These are phyloP conservation scores for Thymus mandschuricus DNA, from an alignment of 257 asterid genomes.

Conservation along the genomic window DNA sequence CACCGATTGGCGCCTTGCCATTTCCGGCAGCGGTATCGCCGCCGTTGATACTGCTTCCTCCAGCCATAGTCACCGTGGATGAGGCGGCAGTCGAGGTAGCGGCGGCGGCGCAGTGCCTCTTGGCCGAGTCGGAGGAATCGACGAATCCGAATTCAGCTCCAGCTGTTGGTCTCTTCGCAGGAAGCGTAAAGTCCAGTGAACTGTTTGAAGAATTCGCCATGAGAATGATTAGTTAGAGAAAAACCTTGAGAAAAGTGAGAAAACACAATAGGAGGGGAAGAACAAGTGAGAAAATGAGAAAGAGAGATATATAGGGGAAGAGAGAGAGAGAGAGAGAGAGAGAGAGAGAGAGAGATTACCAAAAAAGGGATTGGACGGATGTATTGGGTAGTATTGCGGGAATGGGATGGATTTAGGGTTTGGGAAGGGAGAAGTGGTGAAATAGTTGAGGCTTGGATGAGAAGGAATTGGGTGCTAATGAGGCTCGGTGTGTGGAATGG, in stretches of 20 bases:
- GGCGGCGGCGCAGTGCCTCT: constrained; percentile 33
- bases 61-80: constrained; percentile 32
- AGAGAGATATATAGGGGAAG: too few relatives aligned
- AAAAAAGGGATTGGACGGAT: background rate
- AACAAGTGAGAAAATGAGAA: background rate
- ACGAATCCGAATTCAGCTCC: constrained; percentile 28
- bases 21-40: constrained; percentile 18
- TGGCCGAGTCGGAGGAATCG: constrained; percentile 35
- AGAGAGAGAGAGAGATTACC: background rate
- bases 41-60: constrained; percentile 24
- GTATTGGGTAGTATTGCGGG: background rate
- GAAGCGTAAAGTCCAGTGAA: constrained; percentile 9
- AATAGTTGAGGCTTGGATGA: constrained; percentile 27
- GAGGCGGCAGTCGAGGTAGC: constrained; percentile 24
- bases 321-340: background rate
- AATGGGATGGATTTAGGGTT: constrained; percentile 33
- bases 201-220: constrained; percentile 18
- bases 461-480: constrained; percentile 2
- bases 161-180: constrained; percentile 37
- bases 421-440: constrained; percentile 7
- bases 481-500: constrained; percentile 23
- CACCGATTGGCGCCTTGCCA: constrained; percentile 25
- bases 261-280: background rate
- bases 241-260: too few relatives aligned
- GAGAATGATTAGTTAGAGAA: too few relatives aligned